Conservation (phyloP, 2,329 filamentous ascomycete species). For the Cladobotryum protrusum region DNA sequence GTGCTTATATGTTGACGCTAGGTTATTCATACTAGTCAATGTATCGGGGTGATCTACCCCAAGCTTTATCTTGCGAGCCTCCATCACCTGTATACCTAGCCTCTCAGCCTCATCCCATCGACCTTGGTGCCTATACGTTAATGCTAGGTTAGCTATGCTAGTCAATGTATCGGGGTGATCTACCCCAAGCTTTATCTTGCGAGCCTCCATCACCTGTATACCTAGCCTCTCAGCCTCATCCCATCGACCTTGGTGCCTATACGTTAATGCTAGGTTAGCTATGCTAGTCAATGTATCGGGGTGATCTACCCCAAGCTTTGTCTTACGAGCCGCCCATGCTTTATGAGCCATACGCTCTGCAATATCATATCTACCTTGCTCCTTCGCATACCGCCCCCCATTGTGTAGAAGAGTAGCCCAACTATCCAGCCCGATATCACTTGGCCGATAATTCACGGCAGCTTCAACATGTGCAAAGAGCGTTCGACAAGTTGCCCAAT, state of each 20-base stretch:
- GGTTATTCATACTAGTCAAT: constrained; percentile 9
- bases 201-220: too few relatives aligned
- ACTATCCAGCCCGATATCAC: not conserved
- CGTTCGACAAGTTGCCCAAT: not conserved
- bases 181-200: too few relatives aligned
- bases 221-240: not conserved
- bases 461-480: not conserved
- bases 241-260: not conserved
- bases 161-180: too few relatives aligned
- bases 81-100: not conserved
- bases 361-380: constrained; percentile 6
- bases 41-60: not conserved
- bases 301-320: not conserved
- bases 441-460: constrained; percentile 1
- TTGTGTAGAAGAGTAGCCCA: constrained; percentile 5
- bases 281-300: too few relatives aligned
- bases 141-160: not conserved
- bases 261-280: not conserved
- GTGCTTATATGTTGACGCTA: constrained; percentile 10
- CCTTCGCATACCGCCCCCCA: constrained; percentile 1
- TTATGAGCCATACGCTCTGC: not conserved
- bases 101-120: not conserved
- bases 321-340: not conserved
- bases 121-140: not conserved
- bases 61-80: not conserved